Evolutionary conservation across 2,329 filamentous ascomycete species (phyloP), one percentile per base, ranked within the genome.

Genomic region (Colletotrichum euphorbiae): DNA sequence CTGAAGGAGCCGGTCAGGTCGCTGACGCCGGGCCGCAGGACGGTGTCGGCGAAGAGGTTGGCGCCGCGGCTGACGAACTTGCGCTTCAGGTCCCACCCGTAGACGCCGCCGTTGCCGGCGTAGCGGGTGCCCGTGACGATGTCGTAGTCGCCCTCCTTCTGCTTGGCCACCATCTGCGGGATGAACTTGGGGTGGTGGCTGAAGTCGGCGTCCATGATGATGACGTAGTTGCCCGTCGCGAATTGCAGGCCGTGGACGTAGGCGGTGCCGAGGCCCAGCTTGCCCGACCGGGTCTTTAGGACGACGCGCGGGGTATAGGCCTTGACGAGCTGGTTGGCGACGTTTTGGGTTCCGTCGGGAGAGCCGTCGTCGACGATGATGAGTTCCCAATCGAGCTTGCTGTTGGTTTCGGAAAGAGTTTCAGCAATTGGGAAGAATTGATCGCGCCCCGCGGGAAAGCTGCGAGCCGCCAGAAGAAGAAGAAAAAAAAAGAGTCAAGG

Each of bases 201-300:
- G 87, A 99, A 99, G 83, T 99, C 96, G 81, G 97, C 96, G 84
- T 99, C 96, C 96, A 99, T 99, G 87, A 99, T 99, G 85, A 99
- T 93, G 78, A 99, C 93, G 77, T 90, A 98, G 87, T 97, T 98
- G 75, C 96, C 96, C 21, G 90, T 94, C 24, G 87, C 91, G 78
- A 92, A 98, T 79, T 97, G 89, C 69, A 99, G 87, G 59, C 95
- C 95, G 81, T 98, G 94, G 43, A 98, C 93, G 83, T 98, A 98
- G 55, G 95, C 95, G 3, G 95, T 98, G 73, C 95, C 95, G 56
- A 98, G 91, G n/a, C 95, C 95, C 43, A 98, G 92, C 84, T 98
- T 99, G 78, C 97, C 97, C 46, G 93, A 88, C 76, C 97, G 94
- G 24, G 93, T 88, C 82, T 96, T 92, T 72, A 99, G 91, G 73